Evolutionary conservation across 768 basidiomycete genomes (phyloP).

Genomic region (Leccinum barrowsii): DNA sequence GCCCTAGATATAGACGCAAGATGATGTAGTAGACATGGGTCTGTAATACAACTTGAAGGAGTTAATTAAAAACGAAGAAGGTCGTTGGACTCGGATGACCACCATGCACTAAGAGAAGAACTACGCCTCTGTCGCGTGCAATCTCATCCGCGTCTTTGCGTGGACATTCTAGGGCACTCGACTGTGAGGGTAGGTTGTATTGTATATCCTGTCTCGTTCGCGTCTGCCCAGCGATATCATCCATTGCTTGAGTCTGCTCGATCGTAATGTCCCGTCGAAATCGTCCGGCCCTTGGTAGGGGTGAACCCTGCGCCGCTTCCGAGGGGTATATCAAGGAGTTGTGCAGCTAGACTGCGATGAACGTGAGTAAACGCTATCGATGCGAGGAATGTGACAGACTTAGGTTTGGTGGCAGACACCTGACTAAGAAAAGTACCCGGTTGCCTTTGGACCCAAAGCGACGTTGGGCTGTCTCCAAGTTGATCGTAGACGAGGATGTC

Average conservation of each 20-base stretch:
- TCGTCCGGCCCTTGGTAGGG: conserved; percentile 73
- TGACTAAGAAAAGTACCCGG: no score
- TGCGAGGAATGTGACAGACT: conserved; percentile 26
- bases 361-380: conserved; percentile 4
- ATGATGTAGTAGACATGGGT: conserved; percentile 63
- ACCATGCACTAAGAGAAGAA: conserved; percentile 59
- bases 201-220: conserved; percentile 64
- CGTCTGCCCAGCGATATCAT: conserved; percentile 65
- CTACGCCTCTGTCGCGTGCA: conserved; percentile 63
- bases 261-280: conserved; percentile 52
- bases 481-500: no score
- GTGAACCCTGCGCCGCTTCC: conserved; percentile 61
- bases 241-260: conserved; percentile 70
- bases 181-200: conserved; percentile 45
- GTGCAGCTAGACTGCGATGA: conserved; percentile 65
- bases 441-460: no score
- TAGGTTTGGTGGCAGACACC: conserved; percentile 40
- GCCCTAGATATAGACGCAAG: conserved; percentile 71
- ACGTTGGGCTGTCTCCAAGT: no score
- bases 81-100: conserved; percentile 35
- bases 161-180: conserved; percentile 44
- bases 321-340: conserved; percentile 73
- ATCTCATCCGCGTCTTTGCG: conserved; percentile 63
- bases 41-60: conserved; percentile 31
- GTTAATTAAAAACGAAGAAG: background rate